Evolutionary conservation across 2,329 filamentous ascomycete genomes (phyloP).

Genomic region (Colletotrichum nymphaeae): DNA sequence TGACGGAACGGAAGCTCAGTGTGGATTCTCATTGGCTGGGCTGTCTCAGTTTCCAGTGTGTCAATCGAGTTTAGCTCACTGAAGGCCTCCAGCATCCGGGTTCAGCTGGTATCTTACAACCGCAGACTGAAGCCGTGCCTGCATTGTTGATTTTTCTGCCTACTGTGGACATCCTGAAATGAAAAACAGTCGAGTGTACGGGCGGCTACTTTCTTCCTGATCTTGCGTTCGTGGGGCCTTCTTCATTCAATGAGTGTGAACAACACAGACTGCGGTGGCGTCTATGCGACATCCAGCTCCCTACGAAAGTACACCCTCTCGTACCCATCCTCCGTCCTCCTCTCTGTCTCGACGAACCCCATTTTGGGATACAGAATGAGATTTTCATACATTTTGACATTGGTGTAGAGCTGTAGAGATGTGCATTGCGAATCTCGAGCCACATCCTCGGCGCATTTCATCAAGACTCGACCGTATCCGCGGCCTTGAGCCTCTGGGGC

Average conservation of each 20-base stretch:
- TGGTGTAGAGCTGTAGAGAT: conserved; percentile 1
- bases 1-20: neutral
- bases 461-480: neutral
- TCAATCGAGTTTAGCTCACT: neutral
- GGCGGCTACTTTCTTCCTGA: neutral
- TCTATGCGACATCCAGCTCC: conserved; percentile 16
- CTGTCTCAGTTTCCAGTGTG: neutral
- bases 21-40: neutral
- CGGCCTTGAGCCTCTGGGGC: neutral
- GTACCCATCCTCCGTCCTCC: conserved; percentile 45
- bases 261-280: neutral
- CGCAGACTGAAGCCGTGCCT: neutral
- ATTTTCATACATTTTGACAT: conserved; percentile 41
- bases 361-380: conserved; percentile 39
- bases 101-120: neutral
- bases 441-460: neutral
- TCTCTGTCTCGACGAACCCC: conserved; percentile 47
- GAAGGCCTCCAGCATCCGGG: neutral
- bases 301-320: conserved; percentile 50
- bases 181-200: neutral
- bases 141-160: neutral
- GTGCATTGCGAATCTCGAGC: neutral
- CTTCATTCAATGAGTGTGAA: neutral
- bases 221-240: too few species aligned
- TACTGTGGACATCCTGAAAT: neutral